Evolutionary conservation across 306 rosid genomes (phyloP).

Genomic region (Rosa lucieae): DNA sequence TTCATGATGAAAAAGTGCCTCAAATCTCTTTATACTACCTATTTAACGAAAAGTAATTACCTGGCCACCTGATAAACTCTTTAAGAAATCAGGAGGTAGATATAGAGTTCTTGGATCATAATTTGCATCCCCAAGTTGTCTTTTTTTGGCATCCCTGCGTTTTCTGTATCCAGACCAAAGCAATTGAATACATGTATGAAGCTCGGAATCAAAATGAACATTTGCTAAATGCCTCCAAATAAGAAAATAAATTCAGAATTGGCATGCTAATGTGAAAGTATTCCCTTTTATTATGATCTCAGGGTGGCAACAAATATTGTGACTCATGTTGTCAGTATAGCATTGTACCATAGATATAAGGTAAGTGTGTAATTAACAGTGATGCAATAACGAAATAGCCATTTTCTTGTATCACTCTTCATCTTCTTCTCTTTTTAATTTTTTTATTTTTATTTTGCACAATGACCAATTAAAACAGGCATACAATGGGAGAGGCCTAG

Average conservation of each 20-base stretch:
- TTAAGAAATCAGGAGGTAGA: conserved; percentile 69
- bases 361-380: not conserved
- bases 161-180: conserved; percentile 47
- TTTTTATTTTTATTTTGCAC: too few relatives aligned
- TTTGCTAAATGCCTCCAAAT: conserved; percentile 7
- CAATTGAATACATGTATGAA: conserved; percentile 18
- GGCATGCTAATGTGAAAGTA: not conserved
- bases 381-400: not conserved
- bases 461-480: conserved; percentile 2
- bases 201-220: not conserved
- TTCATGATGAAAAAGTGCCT: conserved; percentile 10
- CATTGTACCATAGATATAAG: not conserved
- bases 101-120: conserved; percentile 82
- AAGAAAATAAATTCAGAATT: not conserved
- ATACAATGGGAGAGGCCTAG: conserved; percentile 5
- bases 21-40: conserved; percentile 3
- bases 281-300: not conserved
- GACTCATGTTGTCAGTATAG: not conserved
- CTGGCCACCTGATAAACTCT: conserved; percentile 77
- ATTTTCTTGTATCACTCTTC: not conserved
- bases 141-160: conserved; percentile 65
- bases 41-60: conserved; percentile 33
- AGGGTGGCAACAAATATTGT: not conserved
- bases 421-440: too few relatives aligned
- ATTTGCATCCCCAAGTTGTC: conserved; percentile 66